Base-by-base conservation (phyloP, 345 rosid genomes). In the Schrenkiella parvula region DNA sequence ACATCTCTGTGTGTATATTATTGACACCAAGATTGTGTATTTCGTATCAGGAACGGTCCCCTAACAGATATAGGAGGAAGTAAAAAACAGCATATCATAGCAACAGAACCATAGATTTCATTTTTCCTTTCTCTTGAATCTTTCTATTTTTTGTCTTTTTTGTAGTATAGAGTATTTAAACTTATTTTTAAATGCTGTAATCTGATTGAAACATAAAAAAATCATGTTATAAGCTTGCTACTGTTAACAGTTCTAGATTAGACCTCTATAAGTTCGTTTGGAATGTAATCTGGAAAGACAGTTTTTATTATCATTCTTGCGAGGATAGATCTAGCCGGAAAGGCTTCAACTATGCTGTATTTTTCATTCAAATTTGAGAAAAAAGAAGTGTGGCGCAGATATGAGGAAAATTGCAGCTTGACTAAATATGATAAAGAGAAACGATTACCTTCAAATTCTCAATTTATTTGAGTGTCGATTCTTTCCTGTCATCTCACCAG, bases 381-480 rank as follows among this genome's bases (percentile, higher is more conserved):
- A 18, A 63, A 9, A 32, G 6, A 17, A 9, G 15, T 11, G 18
- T 28, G 53, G 3, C 58, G 32, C 51, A 44, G 17, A 43, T 39
- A 72, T 41, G 64, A 29, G 35, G n/a, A 26, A 31, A 47, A 25
- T 15, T 54, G 41, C 19, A 55, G 50, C 7, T 21, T 13, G 28
- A 55, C 37, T 25, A 34, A 19, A 64, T 18, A 65, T 35, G 66
- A 34, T 13, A 13, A 48, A 37, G 52, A 34, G 21, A 4, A 68
- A 32, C 58, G 21, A 31, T 76, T 28, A 57, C 58, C 60, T 52
- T 80, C 71, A 84, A 26, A 67, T 7, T 79, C 78, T 78, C 64
- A 65, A 29, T 69, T 82, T 81, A 68, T 78, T 82, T 50, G 85
- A 50, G 62, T 18, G 75, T 29, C 84, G 75, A 66, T 83, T 89